Percentiles rank a stretch among this genome's conserved stretches.
Conservation (phyloP, 75 land plant species). For the Pinus tabuliformis region DNA sequence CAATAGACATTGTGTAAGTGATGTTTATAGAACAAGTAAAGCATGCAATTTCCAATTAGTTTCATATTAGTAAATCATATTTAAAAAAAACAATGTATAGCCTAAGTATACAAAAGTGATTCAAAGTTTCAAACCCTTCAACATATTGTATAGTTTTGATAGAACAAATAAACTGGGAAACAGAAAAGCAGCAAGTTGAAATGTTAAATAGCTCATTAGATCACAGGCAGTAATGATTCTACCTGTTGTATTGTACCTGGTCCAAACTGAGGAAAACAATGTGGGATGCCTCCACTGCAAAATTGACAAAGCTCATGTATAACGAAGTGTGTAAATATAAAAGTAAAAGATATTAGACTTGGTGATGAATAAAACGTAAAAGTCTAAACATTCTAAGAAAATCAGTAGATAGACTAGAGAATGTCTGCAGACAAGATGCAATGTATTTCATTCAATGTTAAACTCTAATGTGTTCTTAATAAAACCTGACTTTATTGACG, state of each 20-base stretch:
- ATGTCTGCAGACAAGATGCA: not conserved
- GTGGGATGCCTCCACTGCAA: slow-evolving; percentile 96
- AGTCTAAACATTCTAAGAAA: not conserved
- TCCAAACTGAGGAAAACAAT: slow-evolving; percentile 99
- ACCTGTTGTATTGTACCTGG: slow-evolving; percentile 98
- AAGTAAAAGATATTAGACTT: not conserved
- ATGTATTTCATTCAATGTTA: not conserved
- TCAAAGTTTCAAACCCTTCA: not conserved
- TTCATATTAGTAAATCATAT: not conserved
- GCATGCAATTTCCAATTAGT: not conserved
- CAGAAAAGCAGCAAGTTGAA: not conserved
- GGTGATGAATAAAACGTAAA: not conserved
- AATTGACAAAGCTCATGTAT: not conserved
- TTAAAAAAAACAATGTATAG: no score
- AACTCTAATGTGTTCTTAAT: not conserved
- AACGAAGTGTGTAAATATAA: not conserved
- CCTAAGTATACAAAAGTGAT: not conserved
- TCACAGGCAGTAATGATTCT: not conserved
- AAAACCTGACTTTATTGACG: no score
- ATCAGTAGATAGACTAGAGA: not conserved
- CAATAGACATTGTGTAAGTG: not conserved
- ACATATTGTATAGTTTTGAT: not conserved
- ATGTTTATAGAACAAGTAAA: slow-evolving; percentile 2
- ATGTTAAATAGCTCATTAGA: not conserved
- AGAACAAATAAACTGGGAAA: not conserved